Evolutionary conservation across 2,329 filamentous ascomycete species (phyloP).

Genomic region (Fusarium sp.): DNA sequence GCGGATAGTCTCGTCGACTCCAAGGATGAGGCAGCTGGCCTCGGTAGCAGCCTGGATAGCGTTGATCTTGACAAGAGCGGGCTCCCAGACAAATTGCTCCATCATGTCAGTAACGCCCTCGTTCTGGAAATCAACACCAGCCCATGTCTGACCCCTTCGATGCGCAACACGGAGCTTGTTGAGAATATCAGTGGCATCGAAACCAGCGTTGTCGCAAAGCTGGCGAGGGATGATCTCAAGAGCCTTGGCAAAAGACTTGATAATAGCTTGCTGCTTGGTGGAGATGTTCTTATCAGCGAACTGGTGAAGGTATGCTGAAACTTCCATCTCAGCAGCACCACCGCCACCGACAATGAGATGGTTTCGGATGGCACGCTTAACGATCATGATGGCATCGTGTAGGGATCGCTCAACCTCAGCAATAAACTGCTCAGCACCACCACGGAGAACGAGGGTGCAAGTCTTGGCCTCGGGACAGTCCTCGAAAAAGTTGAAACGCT

Average conservation of each 20-base stretch:
- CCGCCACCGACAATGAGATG: constrained; percentile 94
- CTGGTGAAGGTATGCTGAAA: constrained; percentile 91
- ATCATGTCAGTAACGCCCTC: constrained; percentile 96
- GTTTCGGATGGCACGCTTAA: constrained; percentile 97
- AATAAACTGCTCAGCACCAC: constrained; percentile 98
- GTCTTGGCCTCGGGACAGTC: constrained; percentile 96
- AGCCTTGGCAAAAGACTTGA: constrained; percentile 98
- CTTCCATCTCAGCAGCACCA: constrained; percentile 95
- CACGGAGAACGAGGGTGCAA: constrained; percentile 93
- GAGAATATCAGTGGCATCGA: constrained; percentile 97
- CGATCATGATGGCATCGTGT: constrained; percentile 99
- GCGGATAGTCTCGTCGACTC: constrained; percentile 97
- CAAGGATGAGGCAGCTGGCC: constrained; percentile 92
- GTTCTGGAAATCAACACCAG: constrained; percentile 92
- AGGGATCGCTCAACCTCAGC: constrained; percentile 97
- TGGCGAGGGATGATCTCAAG: constrained; percentile 96
- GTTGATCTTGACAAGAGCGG: constrained; percentile 94
- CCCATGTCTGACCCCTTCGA: constrained; percentile 91
- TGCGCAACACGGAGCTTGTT: constrained; percentile 97
- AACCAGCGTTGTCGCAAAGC: constrained; percentile 97
- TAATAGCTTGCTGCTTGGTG: constrained; percentile 95
- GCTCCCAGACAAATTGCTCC: constrained; percentile 97
- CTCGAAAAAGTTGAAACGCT: constrained; percentile 98
- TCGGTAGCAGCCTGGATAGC: constrained; percentile 96
- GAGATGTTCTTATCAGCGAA: constrained; percentile 93